These are phyloP conservation scores for Aspergillus aculeatinus DNA, from an alignment of 2,329 filamentous ascomycete genomes.

Conservation along the genomic window DNA sequence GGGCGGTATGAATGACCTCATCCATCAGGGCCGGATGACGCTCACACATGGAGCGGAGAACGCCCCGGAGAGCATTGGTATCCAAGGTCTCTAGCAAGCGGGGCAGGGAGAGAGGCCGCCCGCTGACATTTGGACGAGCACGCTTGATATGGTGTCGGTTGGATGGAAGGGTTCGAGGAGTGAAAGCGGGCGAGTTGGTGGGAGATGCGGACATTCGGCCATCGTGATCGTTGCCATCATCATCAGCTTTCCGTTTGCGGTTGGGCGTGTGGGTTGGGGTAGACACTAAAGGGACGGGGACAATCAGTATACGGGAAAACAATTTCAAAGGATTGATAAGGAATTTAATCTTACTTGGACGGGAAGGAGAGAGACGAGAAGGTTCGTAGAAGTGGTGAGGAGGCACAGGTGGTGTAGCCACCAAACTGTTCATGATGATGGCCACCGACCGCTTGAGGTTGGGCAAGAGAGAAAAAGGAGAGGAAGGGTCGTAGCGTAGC, in stretches of 20 bases:
- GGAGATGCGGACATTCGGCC: conserved; percentile 93
- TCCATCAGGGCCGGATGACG: conserved; percentile 80
- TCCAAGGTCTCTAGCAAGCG: conserved; percentile 94
- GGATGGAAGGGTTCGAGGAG: conserved; percentile 65
- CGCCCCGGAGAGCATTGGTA: conserved; percentile 74
- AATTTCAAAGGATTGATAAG: conserved; percentile 6
- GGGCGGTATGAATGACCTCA: conserved; percentile 80
- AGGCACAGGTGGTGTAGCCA: conserved; percentile 58
- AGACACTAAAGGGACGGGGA: conserved; percentile 33
- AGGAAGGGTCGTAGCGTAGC: conserved; percentile 20
- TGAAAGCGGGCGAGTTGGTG: conserved; percentile 72
- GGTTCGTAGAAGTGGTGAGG: conserved; percentile 61
- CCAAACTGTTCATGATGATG: conserved; percentile 62
- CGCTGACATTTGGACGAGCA: conserved; percentile 66
- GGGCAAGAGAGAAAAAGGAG: conserved; percentile 23
- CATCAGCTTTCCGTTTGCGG: conserved; percentile 86
- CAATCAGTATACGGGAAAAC: conserved; percentile 6
- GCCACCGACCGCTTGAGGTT: conserved; percentile 29
- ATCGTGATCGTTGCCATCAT: conserved; percentile 61
- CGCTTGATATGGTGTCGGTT: conserved; percentile 65
- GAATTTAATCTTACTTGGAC: conserved; percentile 52
- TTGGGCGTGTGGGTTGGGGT: conserved; percentile 43
- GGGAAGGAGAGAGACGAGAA: conserved; percentile 59
- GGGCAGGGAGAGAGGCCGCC: conserved; percentile 63
- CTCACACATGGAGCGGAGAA: conserved; percentile 89